Percentiles rank a stretch among this genome's conserved stretches.
Evolutionary conservation across 306 rosid genomes (phyloP).

Genomic region (Citrullus colocynthis): DNA sequence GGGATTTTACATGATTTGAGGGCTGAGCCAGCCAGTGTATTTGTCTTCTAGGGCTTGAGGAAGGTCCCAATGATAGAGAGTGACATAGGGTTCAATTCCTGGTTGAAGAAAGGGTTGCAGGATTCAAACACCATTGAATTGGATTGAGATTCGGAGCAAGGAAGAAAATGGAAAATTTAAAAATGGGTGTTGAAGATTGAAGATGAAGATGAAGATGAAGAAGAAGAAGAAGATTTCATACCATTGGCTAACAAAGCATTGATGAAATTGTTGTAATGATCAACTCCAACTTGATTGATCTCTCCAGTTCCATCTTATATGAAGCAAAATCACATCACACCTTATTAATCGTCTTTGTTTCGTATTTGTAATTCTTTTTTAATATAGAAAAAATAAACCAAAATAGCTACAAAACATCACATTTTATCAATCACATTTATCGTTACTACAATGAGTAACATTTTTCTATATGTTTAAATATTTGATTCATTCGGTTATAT

Average conservation of each 20-base stretch:
- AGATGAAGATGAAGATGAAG: not conserved
- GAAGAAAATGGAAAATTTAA: not conserved
- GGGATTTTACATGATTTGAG: conserved; percentile 48
- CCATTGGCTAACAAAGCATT: conserved; percentile 70
- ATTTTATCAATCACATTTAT: no score
- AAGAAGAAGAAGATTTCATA: conserved; percentile 1
- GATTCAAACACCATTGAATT: not conserved
- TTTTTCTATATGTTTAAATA: no score
- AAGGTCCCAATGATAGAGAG: conserved; percentile 92
- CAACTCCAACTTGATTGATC: conserved; percentile 70
- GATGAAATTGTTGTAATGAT: conserved; percentile 75
- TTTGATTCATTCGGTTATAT: no score
- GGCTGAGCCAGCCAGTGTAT: conserved; percentile 77
- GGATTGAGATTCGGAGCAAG: not conserved
- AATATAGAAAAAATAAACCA: no score
- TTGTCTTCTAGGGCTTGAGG: conserved; percentile 83
- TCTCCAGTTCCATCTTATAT: conserved; percentile 54
- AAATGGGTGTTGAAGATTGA: not conserved
- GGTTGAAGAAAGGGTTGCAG: not conserved
- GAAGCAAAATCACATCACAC: not conserved
- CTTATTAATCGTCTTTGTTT: not conserved
- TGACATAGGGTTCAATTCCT: conserved; percentile 87
- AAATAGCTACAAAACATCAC: no score
- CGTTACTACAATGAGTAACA: no score
- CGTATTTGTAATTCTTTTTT: no score